Conservation (phyloP, 2,329 filamentous ascomycete species). For the Arachnomyces sp. region DNA sequence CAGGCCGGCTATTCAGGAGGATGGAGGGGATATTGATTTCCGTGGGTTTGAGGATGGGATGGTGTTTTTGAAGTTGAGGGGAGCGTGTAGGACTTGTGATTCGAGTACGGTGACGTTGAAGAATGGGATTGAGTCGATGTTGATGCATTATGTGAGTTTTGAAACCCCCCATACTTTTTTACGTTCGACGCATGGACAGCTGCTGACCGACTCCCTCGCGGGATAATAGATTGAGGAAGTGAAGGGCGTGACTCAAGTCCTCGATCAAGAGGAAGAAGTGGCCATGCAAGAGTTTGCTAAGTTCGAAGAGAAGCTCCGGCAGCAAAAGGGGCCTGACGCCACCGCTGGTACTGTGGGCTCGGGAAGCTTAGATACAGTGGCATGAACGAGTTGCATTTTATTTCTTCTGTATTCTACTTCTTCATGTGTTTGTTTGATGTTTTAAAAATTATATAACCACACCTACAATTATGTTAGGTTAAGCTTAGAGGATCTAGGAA, state of each 20-base stretch:
- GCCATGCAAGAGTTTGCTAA: conserved; percentile 81
- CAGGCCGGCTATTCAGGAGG: conserved; percentile 90
- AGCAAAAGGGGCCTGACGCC: conserved; percentile 48
- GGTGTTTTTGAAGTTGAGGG: conserved; percentile 79
- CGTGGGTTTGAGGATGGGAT: conserved; percentile 79
- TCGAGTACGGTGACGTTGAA: conserved; percentile 94
- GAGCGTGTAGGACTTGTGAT: conserved; percentile 92
- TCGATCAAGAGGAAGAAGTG: conserved; percentile 88
- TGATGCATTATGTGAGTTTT: conserved; percentile 81
- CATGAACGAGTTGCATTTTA: conserved; percentile 8
- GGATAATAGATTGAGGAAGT: conserved; percentile 80
- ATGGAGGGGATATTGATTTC: conserved; percentile 95
- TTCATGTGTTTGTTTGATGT: too few relatives aligned
- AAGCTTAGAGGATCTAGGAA: too few relatives aligned
- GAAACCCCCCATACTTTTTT: conserved; percentile 2
- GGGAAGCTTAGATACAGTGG: conserved; percentile 47
- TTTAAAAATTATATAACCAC: too few relatives aligned
- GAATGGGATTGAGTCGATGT: conserved; percentile 96
- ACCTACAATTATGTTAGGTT: too few relatives aligned
- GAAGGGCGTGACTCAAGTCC: conserved; percentile 79
- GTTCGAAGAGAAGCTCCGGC: conserved; percentile 77
- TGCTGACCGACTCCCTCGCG: neutral
- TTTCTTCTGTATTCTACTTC: too few relatives aligned
- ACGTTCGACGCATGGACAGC: conserved; percentile 1
- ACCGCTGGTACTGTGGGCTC: conserved; percentile 44